Percentiles rank a stretch among this genome's conserved stretches.
These are phyloP conservation scores for Centella asiatica DNA, from an alignment of 129 eudicot species.

Conservation along the genomic window DNA sequence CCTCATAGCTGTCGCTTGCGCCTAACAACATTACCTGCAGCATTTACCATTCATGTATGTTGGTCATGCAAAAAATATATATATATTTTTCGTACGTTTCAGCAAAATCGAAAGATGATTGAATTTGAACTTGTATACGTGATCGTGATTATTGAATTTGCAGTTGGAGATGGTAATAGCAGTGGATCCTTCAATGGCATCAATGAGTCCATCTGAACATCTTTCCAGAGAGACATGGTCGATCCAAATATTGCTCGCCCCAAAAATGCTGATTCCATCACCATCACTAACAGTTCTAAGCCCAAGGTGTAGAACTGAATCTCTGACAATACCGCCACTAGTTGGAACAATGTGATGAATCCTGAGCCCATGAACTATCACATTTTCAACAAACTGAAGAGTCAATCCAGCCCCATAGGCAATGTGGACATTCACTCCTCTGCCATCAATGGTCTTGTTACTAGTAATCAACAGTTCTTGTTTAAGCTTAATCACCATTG, in stretches of 20 bases:
- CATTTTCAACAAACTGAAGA: constrained; percentile 49
- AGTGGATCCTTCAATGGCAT: constrained; percentile 59
- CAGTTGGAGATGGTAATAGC: constrained; percentile 69
- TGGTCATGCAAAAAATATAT: no score
- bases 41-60: not conserved
- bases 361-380: constrained; percentile 55
- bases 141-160: constrained; percentile 62
- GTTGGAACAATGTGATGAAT: constrained; percentile 48
- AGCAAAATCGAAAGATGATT: no score
- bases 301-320: constrained; percentile 42
- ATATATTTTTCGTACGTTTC: no score
- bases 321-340: constrained; percentile 56
- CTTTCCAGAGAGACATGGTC: constrained; percentile 54
- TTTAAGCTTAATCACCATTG: constrained; percentile 48
- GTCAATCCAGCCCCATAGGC: constrained; percentile 70
- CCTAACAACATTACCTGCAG: constrained; percentile 72
- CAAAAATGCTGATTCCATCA: constrained; percentile 58
- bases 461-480: constrained; percentile 56
- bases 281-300: constrained; percentile 73
- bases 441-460: constrained; percentile 68
- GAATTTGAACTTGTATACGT: constrained; percentile 14
- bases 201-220: constrained; percentile 62
- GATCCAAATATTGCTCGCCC: constrained; percentile 52
- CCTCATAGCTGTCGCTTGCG: constrained; percentile 31
- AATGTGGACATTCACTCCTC: constrained; percentile 57